Percentiles rank a stretch among this genome's conserved stretches.
phyloP scores from a whole-genome alignment of 176 grass and related monocot species.

The Cenchrus purpureus region DNA sequence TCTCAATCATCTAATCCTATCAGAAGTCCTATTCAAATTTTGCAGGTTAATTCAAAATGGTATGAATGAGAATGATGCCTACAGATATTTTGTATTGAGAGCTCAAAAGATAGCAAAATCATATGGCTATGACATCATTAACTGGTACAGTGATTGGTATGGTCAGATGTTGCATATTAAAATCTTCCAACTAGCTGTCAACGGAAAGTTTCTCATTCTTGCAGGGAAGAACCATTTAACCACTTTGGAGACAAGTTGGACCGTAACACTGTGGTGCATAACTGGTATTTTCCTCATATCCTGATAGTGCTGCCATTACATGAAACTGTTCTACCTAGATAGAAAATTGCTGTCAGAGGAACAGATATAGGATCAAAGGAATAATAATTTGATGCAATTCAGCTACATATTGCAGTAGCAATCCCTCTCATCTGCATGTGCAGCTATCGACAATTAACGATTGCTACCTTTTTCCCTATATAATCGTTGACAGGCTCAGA shows the following conservation, averaged over 20 bases:
- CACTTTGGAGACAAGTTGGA: conserved; percentile 77
- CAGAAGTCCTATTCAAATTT: background rate
- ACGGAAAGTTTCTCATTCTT: conserved; percentile 9
- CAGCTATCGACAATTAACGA: background rate
- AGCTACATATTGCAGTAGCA: background rate
- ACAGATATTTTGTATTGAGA: conserved; percentile 83
- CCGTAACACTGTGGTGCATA: conserved; percentile 85
- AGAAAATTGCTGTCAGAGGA: background rate
- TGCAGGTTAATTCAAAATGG: conserved; percentile 44
- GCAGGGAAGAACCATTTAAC: conserved; percentile 94
- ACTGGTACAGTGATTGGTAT: conserved; percentile 76
- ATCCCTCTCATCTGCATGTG: background rate
- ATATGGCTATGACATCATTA: conserved; percentile 83
- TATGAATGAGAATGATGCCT: conserved; percentile 79
- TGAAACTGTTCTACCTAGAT: background rate
- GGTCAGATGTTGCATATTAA: conserved; percentile 9
- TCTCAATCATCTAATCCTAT: too few species aligned
- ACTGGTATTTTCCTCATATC: conserved; percentile 67
- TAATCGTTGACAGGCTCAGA: conserved; percentile 62
- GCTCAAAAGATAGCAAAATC: conserved; percentile 85
- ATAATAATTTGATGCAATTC: background rate
- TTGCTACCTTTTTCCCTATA: conserved; percentile 4
- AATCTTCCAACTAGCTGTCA: background rate
- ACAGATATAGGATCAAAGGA: background rate
- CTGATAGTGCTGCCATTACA: background rate